Evolutionary conservation across 2,329 filamentous ascomycete genomes (phyloP).

Genomic region (Aspergillus awamori): DNA sequence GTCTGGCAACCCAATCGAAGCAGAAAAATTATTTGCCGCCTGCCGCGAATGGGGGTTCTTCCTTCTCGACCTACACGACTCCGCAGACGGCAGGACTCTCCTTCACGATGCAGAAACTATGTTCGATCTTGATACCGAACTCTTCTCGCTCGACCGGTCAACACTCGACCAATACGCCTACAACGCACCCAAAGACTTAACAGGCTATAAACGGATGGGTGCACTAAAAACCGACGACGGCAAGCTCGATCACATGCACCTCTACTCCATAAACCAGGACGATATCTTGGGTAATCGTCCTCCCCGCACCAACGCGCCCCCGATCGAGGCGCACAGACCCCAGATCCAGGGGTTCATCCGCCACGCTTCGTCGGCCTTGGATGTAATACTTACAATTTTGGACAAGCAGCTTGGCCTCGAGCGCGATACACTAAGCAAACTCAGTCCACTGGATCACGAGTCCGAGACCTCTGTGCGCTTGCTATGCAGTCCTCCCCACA

Average conservation of each 20-base stretch:
- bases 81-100: slow-evolving; percentile 37
- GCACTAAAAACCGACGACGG: slow-evolving; percentile 25
- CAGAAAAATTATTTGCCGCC: slow-evolving; percentile 25
- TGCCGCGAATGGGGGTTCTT: slow-evolving; percentile 54
- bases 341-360: background rate
- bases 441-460: slow-evolving; percentile 26
- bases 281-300: slow-evolving; percentile 30
- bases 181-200: slow-evolving; percentile 12
- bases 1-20: background rate
- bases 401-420: slow-evolving; percentile 31
- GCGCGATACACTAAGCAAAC: slow-evolving; percentile 26
- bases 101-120: slow-evolving; percentile 45
- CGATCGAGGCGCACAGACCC: background rate
- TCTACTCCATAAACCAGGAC: slow-evolving; percentile 36
- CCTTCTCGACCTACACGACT: slow-evolving; percentile 49
- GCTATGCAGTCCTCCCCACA: slow-evolving; percentile 23
- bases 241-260: slow-evolving; percentile 32
- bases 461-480: slow-evolving; percentile 30
- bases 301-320: slow-evolving; percentile 17
- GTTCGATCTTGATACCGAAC: slow-evolving; percentile 33
- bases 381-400: slow-evolving; percentile 24
- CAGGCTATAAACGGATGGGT: slow-evolving; percentile 19
- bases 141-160: slow-evolving; percentile 9
- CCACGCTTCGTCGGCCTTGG: slow-evolving; percentile 6
- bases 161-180: slow-evolving; percentile 16